A percentile compares a stretch with the other conserved stretches of the same genome.
Conservation (phyloP, 2,329 filamentous ascomycete species). For the Chrysosphaeria jannelii region DNA sequence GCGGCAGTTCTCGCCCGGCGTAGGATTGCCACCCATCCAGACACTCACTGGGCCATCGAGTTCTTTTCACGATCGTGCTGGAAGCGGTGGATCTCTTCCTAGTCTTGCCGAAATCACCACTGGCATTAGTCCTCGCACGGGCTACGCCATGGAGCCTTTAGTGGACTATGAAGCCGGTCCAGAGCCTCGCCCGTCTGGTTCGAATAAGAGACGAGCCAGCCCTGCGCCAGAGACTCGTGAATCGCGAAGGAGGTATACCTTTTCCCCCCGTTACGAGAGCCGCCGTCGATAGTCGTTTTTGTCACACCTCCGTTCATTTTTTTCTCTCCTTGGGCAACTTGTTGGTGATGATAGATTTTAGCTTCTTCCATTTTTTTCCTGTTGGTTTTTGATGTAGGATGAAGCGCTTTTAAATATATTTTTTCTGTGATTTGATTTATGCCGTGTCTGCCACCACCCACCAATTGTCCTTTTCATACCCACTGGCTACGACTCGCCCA, state of each 20-base stretch:
- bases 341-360: background rate
- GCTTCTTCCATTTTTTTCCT: background rate
- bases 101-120: constrained; percentile 32
- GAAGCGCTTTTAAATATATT: background rate
- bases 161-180: no score
- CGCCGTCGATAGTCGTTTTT: constrained; percentile 1
- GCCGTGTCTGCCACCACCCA: constrained; percentile 35
- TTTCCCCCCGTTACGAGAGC: constrained; percentile 6
- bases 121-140: constrained; percentile 9
- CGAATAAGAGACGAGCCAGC: constrained; percentile 24
- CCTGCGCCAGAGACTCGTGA: constrained; percentile 16
- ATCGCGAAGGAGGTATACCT: constrained; percentile 13
- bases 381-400: background rate
- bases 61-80: background rate
- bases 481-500: constrained; percentile 43
- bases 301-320: constrained; percentile 1
- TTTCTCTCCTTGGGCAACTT: constrained; percentile 1
- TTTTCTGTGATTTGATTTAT: no score
- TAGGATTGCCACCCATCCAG: constrained; percentile 22
- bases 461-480: constrained; percentile 97
- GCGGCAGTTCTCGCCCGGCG: no score
- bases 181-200: no score
- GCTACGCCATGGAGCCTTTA: no score
- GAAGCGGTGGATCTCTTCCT: constrained; percentile 16
- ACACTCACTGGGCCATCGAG: constrained; percentile 4